Conservation (phyloP, 768 basidiomycete genomes). For the Neoboletus brunneissimus region DNA sequence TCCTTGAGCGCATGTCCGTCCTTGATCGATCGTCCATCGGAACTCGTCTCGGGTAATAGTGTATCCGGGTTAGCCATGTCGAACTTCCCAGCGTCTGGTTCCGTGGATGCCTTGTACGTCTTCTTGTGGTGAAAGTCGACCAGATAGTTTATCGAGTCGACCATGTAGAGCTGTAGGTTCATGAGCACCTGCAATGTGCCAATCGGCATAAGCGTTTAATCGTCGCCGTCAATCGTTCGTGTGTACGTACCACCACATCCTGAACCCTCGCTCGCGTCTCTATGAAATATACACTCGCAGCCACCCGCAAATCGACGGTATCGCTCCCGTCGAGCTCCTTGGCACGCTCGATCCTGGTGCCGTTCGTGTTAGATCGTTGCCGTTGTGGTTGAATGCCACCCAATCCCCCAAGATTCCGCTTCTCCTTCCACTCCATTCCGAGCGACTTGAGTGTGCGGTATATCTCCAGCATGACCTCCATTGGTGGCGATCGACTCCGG, state of each 20-base stretch:
- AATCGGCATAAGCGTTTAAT: neutral
- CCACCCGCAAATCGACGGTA: constrained; percentile 60
- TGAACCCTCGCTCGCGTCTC: constrained; percentile 89
- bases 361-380: constrained; percentile 33
- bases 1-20: constrained; percentile 40
- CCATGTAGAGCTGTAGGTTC: constrained; percentile 97
- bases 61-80: constrained; percentile 49
- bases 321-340: constrained; percentile 58
- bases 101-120: constrained; percentile 75
- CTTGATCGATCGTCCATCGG: constrained; percentile 58
- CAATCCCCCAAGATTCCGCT: constrained; percentile 71
- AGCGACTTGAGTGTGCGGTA: constrained; percentile 87
- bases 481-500: constrained; percentile 87
- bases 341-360: constrained; percentile 58
- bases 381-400: constrained; percentile 46
- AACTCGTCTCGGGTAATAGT: constrained; percentile 44
- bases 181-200: constrained; percentile 68
- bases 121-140: constrained; percentile 99
- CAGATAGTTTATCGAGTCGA: constrained; percentile 93
- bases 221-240: neutral
- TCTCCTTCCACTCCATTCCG: constrained; percentile 98
- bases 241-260: constrained; percentile 77
- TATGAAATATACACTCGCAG: constrained; percentile 84
- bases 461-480: constrained; percentile 99
- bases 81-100: constrained; percentile 66